Conservation (phyloP, 225 moss, liverwort and hornwort species). For the Asterella californica region DNA sequence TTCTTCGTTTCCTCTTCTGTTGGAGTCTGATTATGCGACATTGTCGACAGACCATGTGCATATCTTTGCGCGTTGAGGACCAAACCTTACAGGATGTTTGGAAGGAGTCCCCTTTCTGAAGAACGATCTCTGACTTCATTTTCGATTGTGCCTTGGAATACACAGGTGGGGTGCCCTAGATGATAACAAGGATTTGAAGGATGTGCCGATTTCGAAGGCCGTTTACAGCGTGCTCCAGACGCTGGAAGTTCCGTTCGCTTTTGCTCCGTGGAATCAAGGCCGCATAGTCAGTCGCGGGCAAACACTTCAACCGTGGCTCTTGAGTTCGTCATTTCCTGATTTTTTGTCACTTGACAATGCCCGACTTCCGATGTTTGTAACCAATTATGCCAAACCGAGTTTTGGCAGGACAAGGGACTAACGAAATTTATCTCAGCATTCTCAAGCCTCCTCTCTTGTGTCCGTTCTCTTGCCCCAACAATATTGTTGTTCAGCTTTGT, state of each 20-base stretch:
- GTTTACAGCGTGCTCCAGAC: conserved; percentile 54
- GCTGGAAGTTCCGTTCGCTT: conserved; percentile 69
- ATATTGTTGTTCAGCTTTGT: too few relatives aligned
- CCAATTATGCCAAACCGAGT: conserved; percentile 23
- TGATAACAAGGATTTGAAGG: conserved; percentile 55
- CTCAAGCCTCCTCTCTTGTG: not conserved
- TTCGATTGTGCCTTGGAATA: not conserved
- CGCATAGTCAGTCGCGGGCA: conserved; percentile 62
- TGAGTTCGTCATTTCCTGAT: conserved; percentile 44
- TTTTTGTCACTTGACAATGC: conserved; percentile 51
- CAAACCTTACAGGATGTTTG: too few relatives aligned
- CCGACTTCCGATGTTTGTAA: conserved; percentile 32
- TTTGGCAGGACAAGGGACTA: conserved; percentile 27
- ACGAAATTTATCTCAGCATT: not conserved
- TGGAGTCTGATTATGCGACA: too few relatives aligned
- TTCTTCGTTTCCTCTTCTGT: not conserved
- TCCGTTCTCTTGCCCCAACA: not conserved
- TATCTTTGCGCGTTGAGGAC: too few relatives aligned
- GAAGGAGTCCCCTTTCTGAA: too few relatives aligned
- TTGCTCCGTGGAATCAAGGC: conserved; percentile 85
- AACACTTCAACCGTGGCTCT: conserved; percentile 67
- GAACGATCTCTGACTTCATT: too few relatives aligned
- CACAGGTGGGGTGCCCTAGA: conserved; percentile 75
- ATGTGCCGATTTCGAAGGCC: conserved; percentile 75
- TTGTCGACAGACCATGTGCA: too few relatives aligned